A percentile compares a stretch with the other conserved stretches of the same genome.
Conservation (phyloP, 768 basidiomycete genomes). For the Boletus insuetus region DNA sequence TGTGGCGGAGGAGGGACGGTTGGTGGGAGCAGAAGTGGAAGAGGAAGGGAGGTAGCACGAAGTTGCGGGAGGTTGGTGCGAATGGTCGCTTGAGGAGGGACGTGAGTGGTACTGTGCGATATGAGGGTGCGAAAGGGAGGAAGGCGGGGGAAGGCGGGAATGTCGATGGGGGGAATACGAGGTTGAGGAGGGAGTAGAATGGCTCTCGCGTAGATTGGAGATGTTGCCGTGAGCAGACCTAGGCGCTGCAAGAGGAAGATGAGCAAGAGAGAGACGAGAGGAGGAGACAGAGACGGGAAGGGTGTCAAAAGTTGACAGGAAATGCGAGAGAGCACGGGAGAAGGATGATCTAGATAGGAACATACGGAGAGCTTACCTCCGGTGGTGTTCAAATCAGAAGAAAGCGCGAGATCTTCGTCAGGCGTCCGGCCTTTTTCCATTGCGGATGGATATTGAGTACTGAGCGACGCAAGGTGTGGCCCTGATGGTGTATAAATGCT, state of each 20-base stretch:
- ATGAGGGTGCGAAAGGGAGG: neutral
- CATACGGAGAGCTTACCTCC: constrained; percentile 28
- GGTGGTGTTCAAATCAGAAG: constrained; percentile 13
- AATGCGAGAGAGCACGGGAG: constrained; percentile 6
- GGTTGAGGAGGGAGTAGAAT: too few relatives aligned
- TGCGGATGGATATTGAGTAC: constrained; percentile 9
- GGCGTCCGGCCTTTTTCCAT: constrained; percentile 24
- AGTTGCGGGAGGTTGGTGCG: neutral
- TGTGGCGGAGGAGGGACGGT: neutral
- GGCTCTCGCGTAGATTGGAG: neutral
- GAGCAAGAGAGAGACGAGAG: constrained; percentile 2
- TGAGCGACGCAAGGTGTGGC: too few relatives aligned
- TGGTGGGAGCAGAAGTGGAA: neutral
- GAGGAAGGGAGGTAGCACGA: constrained; percentile 2
- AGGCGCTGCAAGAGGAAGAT: constrained; percentile 6
- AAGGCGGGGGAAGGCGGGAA: neutral
- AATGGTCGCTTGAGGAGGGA: neutral
- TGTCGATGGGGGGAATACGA: neutral
- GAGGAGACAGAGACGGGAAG: neutral
- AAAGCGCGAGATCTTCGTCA: constrained; percentile 10
- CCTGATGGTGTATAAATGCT: constrained; percentile 5
- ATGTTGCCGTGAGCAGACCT: too few relatives aligned
- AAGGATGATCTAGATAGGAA: constrained; percentile 7
- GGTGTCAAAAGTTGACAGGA: constrained; percentile 4
- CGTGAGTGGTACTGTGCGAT: neutral